Conservation (phyloP, 2,329 filamentous ascomycete genomes). For the Cladosporium cucumerinum region DNA sequence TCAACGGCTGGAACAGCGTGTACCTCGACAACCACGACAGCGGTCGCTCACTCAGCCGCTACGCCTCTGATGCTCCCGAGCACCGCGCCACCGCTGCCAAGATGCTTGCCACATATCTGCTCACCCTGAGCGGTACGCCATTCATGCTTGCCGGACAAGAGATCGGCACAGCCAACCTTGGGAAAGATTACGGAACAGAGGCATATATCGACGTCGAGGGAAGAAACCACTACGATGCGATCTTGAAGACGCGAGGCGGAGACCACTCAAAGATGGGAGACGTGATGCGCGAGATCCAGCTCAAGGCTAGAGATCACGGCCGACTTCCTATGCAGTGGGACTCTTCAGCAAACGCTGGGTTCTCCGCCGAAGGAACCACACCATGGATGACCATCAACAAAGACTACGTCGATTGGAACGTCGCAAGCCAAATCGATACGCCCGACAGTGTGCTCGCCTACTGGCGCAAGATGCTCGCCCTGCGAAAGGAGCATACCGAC, state of each 20-base stretch:
- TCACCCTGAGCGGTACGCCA: constrained; percentile 41
- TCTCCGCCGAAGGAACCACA: constrained; percentile 51
- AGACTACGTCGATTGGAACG: constrained; percentile 59
- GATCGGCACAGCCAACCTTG: constrained; percentile 58
- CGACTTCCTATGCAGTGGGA: constrained; percentile 70
- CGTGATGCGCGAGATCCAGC: constrained; percentile 39
- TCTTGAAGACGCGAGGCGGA: constrained; percentile 35
- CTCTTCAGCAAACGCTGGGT: constrained; percentile 55
- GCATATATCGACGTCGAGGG: constrained; percentile 51
- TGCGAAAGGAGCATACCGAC: constrained; percentile 25
- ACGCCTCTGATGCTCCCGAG: constrained; percentile 48
- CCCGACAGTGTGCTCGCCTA: constrained; percentile 54
- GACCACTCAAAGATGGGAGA: constrained; percentile 29
- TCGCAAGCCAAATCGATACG: constrained; percentile 49
- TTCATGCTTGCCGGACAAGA: constrained; percentile 67
- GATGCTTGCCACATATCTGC: constrained; percentile 41
- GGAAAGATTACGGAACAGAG: constrained; percentile 20
- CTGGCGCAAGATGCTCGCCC: constrained; percentile 46
- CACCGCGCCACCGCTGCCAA: constrained; percentile 52
- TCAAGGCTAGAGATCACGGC: constrained; percentile 63
- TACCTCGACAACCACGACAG: constrained; percentile 66
- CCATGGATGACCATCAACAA: constrained; percentile 70
- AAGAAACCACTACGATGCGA: constrained; percentile 50
- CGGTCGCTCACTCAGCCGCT: constrained; percentile 56
- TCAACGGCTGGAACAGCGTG: constrained; percentile 60